Evolutionary conservation across 2,329 filamentous ascomycete species (phyloP).

Genomic region (Cladosporium austrohemisphaericum): DNA sequence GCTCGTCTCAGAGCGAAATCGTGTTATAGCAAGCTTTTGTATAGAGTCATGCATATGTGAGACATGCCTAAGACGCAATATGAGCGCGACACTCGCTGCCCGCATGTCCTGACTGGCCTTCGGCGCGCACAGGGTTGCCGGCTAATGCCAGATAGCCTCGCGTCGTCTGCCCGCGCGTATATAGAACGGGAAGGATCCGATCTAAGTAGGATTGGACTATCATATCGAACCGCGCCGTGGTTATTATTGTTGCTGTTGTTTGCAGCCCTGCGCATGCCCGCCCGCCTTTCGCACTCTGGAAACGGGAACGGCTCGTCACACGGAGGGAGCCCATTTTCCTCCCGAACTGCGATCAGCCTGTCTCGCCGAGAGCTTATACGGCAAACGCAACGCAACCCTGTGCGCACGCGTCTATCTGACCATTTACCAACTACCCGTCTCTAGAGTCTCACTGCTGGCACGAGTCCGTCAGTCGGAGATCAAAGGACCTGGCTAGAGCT

Average conservation of each 20-base stretch:
- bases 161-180: slow-evolving; percentile 8
- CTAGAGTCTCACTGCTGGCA: too few relatives aligned
- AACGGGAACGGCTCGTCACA: slow-evolving; percentile 9
- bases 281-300: background rate
- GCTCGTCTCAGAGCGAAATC: background rate
- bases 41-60: slow-evolving; percentile 15
- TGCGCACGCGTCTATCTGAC: slow-evolving; percentile 4
- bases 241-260: background rate
- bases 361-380: slow-evolving; percentile 6
- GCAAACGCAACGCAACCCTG: background rate
- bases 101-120: background rate
- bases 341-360: background rate
- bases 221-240: too few relatives aligned
- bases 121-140: slow-evolving; percentile 5
- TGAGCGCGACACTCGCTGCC: background rate
- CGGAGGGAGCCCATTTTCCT: slow-evolving; percentile 13
- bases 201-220: too few relatives aligned
- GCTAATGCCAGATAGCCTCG: slow-evolving; percentile 14
- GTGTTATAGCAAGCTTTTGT: slow-evolving; percentile 16
- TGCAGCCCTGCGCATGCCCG: background rate
- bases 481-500: too few relatives aligned
- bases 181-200: background rate
- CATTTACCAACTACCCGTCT: slow-evolving; percentile 10
- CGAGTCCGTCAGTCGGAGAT: too few relatives aligned
- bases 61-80: slow-evolving; percentile 13